phyloP scores from a whole-genome alignment of 2,329 filamentous ascomycete genomes.

The Aureobasidium sp. region DNA sequence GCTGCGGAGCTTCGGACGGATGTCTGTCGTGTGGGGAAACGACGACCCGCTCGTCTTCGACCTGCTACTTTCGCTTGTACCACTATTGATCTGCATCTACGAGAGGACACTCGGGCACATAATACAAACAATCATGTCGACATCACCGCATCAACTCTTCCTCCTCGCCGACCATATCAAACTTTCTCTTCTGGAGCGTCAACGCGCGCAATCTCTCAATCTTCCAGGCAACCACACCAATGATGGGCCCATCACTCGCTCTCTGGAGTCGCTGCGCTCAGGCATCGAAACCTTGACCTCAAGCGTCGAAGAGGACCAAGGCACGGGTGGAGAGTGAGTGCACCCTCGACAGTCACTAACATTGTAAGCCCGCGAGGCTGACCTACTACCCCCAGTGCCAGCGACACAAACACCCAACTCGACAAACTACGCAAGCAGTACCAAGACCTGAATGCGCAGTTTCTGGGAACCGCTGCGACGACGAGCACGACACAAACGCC shows the following conservation, averaged over 20 bases:
- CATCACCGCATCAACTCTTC: constrained; percentile 67
- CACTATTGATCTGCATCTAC: too few relatives aligned
- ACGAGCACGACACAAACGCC: constrained; percentile 46
- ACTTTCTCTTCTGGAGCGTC: constrained; percentile 83
- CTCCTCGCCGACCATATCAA: constrained; percentile 96
- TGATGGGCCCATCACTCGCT: constrained; percentile 82
- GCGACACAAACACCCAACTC: too few relatives aligned
- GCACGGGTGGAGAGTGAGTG: constrained; percentile 38
- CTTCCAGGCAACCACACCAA: constrained; percentile 66
- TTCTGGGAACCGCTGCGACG: constrained; percentile 55
- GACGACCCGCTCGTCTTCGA: too few relatives aligned
- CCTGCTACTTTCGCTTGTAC: too few relatives aligned
- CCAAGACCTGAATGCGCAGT: constrained; percentile 70
- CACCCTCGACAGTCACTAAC: too few relatives aligned
- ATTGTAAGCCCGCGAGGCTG: too few relatives aligned
- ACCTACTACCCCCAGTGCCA: too few relatives aligned
- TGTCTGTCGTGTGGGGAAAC: not conserved
- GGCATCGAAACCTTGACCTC: constrained; percentile 65
- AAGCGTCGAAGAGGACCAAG: constrained; percentile 52
- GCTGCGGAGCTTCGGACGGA: not conserved
- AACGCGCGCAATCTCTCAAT: constrained; percentile 74
- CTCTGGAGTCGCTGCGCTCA: constrained; percentile 76
- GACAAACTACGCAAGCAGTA: constrained; percentile 65
- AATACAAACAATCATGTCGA: constrained; percentile 22
- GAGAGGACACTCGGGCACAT: not conserved